phyloP scores from a whole-genome alignment of 2,329 filamentous ascomycete species.

The Trichoderma cornu-damae region DNA sequence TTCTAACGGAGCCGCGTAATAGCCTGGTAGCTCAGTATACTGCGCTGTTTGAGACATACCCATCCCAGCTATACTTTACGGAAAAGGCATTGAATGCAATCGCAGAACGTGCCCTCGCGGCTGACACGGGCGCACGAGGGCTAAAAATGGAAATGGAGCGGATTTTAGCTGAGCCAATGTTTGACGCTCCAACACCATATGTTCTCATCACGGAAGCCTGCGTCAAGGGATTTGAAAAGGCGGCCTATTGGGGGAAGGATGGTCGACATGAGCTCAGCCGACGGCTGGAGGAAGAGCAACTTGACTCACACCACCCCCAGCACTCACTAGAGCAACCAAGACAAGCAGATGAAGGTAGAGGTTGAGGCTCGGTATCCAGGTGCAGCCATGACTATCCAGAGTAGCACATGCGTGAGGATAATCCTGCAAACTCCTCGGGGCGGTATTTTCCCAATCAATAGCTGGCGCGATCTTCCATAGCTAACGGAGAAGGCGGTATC shows the following conservation, averaged over 20 bases:
- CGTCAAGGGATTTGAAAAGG: constrained; percentile 57
- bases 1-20: constrained; percentile 89
- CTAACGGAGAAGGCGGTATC: not conserved
- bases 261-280: constrained; percentile 65
- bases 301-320: constrained; percentile 23
- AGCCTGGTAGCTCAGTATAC: constrained; percentile 84
- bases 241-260: constrained; percentile 62
- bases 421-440: not conserved
- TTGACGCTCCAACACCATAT: constrained; percentile 70
- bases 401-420: not conserved
- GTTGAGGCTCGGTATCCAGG: constrained; percentile 27
- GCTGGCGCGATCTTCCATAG: not conserved
- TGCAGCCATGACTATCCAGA: not conserved
- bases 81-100: constrained; percentile 74
- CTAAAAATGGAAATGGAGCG: constrained; percentile 77
- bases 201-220: constrained; percentile 68
- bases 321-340: constrained; percentile 39
- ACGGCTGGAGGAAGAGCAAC: constrained; percentile 59
- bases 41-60: constrained; percentile 73
- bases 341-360: constrained; percentile 45
- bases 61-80: constrained; percentile 79
- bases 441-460: not conserved
- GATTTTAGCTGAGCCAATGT: constrained; percentile 74
- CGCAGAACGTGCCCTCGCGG: constrained; percentile 58
- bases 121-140: constrained; percentile 70